These are phyloP conservation scores for Corymbia citriodora DNA, from an alignment of 441 rosid genomes.

Conservation along the genomic window DNA sequence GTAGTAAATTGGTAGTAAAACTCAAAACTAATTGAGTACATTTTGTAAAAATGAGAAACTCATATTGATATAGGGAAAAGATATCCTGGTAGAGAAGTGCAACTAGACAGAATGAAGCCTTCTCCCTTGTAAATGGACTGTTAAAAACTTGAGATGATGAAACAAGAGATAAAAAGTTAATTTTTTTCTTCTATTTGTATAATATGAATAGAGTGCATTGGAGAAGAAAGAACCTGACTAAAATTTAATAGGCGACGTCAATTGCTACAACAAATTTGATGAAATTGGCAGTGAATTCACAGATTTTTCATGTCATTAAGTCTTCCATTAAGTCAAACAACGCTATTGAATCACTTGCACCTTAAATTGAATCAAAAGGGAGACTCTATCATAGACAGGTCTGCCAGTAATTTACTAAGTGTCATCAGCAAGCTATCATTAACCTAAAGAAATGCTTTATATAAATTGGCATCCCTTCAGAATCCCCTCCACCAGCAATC, in stretches of 20 bases:
- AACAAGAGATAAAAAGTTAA: neutral
- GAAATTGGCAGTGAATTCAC: neutral
- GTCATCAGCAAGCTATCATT: neutral
- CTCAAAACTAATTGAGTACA: neutral
- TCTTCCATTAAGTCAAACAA: neutral
- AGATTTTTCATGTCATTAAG: neutral
- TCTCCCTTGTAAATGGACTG: neutral
- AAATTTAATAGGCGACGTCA: neutral
- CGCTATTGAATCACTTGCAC: neutral
- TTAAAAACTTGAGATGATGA: neutral
- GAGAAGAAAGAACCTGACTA: neutral
- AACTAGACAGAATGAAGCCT: neutral
- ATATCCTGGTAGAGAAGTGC: neutral
- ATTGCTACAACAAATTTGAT: neutral
- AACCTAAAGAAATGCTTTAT: neutral
- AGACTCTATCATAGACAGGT: neutral
- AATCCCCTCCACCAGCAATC: neutral
- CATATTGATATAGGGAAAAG: neutral
- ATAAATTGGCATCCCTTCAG: neutral
- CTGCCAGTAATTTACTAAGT: neutral
- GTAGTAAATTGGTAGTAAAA: neutral
- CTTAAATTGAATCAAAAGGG: neutral
- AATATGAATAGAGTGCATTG: neutral
- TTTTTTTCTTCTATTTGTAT: neutral
- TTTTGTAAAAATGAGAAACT: neutral